These are phyloP conservation scores for Daldinia sp. DNA, from an alignment of 2,329 filamentous ascomycete genomes.

Conservation along the genomic window DNA sequence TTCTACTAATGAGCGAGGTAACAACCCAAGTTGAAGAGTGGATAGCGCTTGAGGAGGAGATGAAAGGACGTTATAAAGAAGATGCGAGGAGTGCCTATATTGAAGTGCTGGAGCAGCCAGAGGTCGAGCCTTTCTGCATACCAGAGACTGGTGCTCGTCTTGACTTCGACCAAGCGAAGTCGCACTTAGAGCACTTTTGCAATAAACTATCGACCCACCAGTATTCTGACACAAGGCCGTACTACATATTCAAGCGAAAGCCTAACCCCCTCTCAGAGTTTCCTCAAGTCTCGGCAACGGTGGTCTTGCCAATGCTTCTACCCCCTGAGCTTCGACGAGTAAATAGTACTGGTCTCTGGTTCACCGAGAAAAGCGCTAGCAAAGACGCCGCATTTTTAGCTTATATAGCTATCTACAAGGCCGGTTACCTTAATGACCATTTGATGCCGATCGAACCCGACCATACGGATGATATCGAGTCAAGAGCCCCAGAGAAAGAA, in stretches of 20 bases:
- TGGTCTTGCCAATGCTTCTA: slow-evolving; percentile 76
- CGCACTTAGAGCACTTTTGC: slow-evolving; percentile 87
- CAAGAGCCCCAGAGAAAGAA: slow-evolving; percentile 47
- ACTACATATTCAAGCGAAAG: slow-evolving; percentile 65
- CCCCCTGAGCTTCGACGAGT: slow-evolving; percentile 66
- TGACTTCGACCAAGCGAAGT: slow-evolving; percentile 75
- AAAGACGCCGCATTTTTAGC: slow-evolving; percentile 87
- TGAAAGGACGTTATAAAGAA: slow-evolving; percentile 74
- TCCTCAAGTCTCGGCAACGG: slow-evolving; percentile 61
- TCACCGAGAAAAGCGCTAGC: slow-evolving; percentile 73
- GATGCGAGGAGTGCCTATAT: slow-evolving; percentile 62
- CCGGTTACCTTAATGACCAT: slow-evolving; percentile 78
- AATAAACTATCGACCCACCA: slow-evolving; percentile 62
- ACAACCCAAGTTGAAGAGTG: slow-evolving; percentile 57
- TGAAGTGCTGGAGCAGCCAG: slow-evolving; percentile 54
- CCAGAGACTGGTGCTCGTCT: slow-evolving; percentile 67
- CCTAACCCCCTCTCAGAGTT: slow-evolving; percentile 36
- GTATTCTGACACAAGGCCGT: slow-evolving; percentile 71
- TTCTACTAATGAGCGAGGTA: slow-evolving; percentile 53
- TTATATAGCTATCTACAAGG: slow-evolving; percentile 73
- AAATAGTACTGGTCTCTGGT: slow-evolving; percentile 66
- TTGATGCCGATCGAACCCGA: slow-evolving; percentile 70
- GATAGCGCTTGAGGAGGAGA: slow-evolving; percentile 73
- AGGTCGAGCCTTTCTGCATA: slow-evolving; percentile 49
- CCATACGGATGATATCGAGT: slow-evolving; percentile 50